Percentiles rank a stretch among this genome's conserved stretches.
Evolutionary conservation across 202 grass and related monocot genomes (phyloP).

Genomic region (Dendrocalamus latiflorus): DNA sequence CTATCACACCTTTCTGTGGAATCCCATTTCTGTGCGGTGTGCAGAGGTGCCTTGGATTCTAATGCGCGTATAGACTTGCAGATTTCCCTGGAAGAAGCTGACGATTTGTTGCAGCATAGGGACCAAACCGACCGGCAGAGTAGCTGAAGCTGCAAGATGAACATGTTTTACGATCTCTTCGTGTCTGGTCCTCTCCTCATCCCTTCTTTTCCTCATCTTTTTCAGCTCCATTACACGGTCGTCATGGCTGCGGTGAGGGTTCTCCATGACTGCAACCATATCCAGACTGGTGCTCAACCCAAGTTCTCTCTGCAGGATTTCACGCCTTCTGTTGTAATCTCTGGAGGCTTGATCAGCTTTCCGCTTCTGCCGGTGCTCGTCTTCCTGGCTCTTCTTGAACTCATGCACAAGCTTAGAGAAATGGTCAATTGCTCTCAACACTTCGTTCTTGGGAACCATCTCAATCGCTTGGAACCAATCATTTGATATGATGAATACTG

Average conservation of each 20-base stretch:
- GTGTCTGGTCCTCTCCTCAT: slow-evolving; percentile 52
- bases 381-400: slow-evolving; percentile 46
- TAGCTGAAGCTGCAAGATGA: slow-evolving; percentile 42
- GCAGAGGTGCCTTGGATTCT: slow-evolving; percentile 30
- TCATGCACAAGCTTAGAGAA: slow-evolving; percentile 46
- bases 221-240: slow-evolving; percentile 30
- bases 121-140: slow-evolving; percentile 52
- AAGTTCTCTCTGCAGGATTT: slow-evolving; percentile 27
- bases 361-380: slow-evolving; percentile 46
- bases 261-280: slow-evolving; percentile 18
- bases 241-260: slow-evolving; percentile 10
- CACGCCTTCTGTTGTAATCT: slow-evolving; percentile 37
- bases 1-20: not conserved
- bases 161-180: slow-evolving; percentile 40
- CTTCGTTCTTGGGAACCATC: slow-evolving; percentile 50
- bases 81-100: slow-evolving; percentile 44
- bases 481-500: slow-evolving; percentile 62
- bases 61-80: slow-evolving; percentile 43
- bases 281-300: slow-evolving; percentile 18
- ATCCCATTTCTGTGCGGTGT: not conserved
- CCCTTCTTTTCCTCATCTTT: slow-evolving; percentile 37
- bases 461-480: slow-evolving; percentile 73
- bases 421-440: slow-evolving; percentile 33
- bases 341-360: slow-evolving; percentile 41
- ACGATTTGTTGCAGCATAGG: slow-evolving; percentile 55